Conservation (phyloP, 495 filamentous ascomycete species). For the Hypoxylon perforatum region DNA sequence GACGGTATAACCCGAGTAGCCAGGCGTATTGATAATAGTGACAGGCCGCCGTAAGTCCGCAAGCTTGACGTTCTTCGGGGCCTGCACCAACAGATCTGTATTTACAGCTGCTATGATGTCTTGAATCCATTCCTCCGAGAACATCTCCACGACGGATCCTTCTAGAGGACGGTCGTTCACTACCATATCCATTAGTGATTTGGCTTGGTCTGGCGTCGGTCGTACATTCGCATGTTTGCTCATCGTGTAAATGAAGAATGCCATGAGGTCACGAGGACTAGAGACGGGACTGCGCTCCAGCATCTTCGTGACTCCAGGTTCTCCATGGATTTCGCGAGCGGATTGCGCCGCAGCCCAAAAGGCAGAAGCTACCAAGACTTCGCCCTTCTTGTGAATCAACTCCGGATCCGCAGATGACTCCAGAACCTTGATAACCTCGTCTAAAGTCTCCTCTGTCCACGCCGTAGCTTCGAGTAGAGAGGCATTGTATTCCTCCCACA, state of each 20-base stretch:
- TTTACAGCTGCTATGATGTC: conserved; percentile 52
- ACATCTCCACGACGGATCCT: conserved; percentile 23
- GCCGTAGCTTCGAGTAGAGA: conserved; percentile 19
- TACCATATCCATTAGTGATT: conserved; percentile 7
- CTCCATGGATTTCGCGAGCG: conserved; percentile 7
- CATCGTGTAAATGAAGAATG: conserved; percentile 6
- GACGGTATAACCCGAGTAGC: conserved; percentile 46
- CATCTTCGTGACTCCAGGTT: conserved; percentile 14
- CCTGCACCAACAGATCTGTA: conserved; percentile 46
- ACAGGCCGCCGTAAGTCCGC: conserved; percentile 48
- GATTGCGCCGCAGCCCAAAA: conserved; percentile 23
- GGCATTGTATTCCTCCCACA: conserved; percentile 2
- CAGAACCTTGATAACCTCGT: conserved; percentile 10
- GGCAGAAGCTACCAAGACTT: conserved; percentile 26
- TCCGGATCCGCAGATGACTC: background rate
- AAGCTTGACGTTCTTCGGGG: conserved; percentile 32
- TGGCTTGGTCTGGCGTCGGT: conserved; percentile 1
- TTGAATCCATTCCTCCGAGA: conserved; percentile 33
- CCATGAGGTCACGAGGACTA: conserved; percentile 15
- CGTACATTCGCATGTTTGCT: background rate
- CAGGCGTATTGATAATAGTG: conserved; percentile 51
- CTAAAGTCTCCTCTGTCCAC: conserved; percentile 15
- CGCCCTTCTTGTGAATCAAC: conserved; percentile 20
- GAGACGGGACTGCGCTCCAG: conserved; percentile 15
- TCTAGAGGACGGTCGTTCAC: conserved; percentile 8